Evolutionary conservation across 805 yeast genomes (phyloP).

Genomic region (Clavispora carvajalis): DNA sequence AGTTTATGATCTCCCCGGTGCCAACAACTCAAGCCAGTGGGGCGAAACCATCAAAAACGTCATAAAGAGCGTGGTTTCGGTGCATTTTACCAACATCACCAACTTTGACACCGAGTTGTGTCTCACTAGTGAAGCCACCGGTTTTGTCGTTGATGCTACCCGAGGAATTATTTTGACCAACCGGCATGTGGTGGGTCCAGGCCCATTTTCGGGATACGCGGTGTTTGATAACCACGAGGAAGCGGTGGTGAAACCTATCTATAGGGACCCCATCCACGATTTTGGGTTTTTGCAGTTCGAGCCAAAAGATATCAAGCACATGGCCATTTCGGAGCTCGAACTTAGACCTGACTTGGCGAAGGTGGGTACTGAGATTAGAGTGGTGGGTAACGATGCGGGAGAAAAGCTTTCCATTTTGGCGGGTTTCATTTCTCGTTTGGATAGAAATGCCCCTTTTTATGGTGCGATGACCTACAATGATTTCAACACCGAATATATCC

Average conservation of each 20-base stretch:
- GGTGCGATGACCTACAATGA: slow-evolving; percentile 86
- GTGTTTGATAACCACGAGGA: slow-evolving; percentile 95
- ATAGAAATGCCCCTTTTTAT: slow-evolving; percentile 92
- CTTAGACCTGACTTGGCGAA: slow-evolving; percentile 77
- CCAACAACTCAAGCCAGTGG: slow-evolving; percentile 44
- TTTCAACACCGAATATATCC: slow-evolving; percentile 90
- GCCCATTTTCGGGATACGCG: slow-evolving; percentile 88
- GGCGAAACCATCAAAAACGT: slow-evolving; percentile 75
- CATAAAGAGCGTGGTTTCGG: slow-evolving; percentile 80
- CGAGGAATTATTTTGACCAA: slow-evolving; percentile 84
- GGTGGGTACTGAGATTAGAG: slow-evolving; percentile 92
- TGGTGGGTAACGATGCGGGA: slow-evolving; percentile 95
- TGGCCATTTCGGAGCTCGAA: slow-evolving; percentile 60
- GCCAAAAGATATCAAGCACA: slow-evolving; percentile 65
- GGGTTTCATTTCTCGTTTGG: slow-evolving; percentile 80
- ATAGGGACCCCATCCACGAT: slow-evolving; percentile 93
- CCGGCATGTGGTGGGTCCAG: slow-evolving; percentile 93
- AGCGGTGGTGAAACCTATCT: slow-evolving; percentile 76
- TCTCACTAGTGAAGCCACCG: slow-evolving; percentile 86
- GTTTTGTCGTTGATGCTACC: slow-evolving; percentile 83
- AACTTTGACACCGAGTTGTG: slow-evolving; percentile 84
- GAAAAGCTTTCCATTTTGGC: slow-evolving; percentile 85
- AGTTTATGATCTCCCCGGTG: slow-evolving; percentile 12
- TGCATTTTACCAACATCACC: slow-evolving; percentile 82
- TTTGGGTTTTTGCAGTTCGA: slow-evolving; percentile 84